Base-by-base conservation (phyloP, 192 early-diverging fungal genomes). In the Mortierella hygrophila region DNA sequence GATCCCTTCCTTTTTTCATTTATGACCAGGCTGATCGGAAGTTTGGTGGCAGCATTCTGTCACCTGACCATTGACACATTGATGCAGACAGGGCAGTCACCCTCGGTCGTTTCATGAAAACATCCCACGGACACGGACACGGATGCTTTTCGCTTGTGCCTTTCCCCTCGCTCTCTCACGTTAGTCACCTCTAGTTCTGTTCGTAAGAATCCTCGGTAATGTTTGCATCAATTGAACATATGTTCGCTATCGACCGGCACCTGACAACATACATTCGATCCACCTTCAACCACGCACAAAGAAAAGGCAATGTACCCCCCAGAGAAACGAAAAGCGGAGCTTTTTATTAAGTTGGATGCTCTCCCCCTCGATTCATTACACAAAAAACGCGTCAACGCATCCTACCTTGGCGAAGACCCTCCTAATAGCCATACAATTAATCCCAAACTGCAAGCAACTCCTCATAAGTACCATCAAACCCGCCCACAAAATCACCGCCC, bases 401-500 rank as follows among this genome's bases (percentile, higher is more conserved):
- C 20, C 10, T 4, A 20, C 18, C 20, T 52, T 18, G 49, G 44
- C 75, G 70, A 85, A 80, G 32, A 85, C 26, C 2, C 23, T 76
- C 63, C 71, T 80, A 63, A 42, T 63, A 0, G 83, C 80, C 38
- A 40, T 54, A 38, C 54, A 65, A 49, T 72, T 80, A 23, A 80
- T 26, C 3, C 32, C 37, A 52, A 80, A 72, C n/a, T 80, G 71
- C 42, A 85, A 55, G 4, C 26, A 20, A 26, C 70, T 77, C 37
- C 79, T 79, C 11, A 80, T 16, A 15, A 68, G 26, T 75, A 86
- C 78, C 7, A 81, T 63, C 0, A 37, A n/a, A 9, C 79, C 83
- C 3, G 79, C 15, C 75, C 75, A 86, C n/a, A 86, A 18, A 46
- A 81, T 81, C 42, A 86, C 79, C 1, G 71, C 83, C 10, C 41